phyloP scores from a whole-genome alignment of 352 stramenopile species.

The Phytophthora fragariaefolia region DNA sequence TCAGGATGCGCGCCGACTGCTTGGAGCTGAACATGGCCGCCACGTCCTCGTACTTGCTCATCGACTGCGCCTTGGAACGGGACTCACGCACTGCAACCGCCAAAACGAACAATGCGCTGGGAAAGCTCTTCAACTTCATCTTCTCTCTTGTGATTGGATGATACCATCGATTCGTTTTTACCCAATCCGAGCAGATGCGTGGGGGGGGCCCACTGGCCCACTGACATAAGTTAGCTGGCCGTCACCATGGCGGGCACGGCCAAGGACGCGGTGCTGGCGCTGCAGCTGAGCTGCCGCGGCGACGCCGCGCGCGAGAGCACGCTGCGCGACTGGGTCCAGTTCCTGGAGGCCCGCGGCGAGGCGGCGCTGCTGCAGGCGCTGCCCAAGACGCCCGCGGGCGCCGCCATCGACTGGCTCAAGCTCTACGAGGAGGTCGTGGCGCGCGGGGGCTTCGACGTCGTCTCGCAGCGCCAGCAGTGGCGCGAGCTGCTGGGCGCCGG shows the following conservation, averaged over 20 bases:
- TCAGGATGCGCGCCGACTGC: conserved; percentile 39
- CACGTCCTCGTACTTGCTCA: conserved; percentile 41
- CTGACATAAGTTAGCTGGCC: too few species aligned
- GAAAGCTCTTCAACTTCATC: background rate
- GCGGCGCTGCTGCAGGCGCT: conserved; percentile 51
- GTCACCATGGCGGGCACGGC: conserved; percentile 18
- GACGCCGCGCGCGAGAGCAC: conserved; percentile 64
- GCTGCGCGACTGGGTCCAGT: conserved; percentile 65
- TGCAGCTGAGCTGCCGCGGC: conserved; percentile 74
- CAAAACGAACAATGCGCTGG: too few species aligned
- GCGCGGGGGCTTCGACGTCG: conserved; percentile 59
- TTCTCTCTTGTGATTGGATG: too few species aligned
- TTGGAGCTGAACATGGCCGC: conserved; percentile 52
- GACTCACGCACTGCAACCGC: too few species aligned
- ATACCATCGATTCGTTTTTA: too few species aligned
- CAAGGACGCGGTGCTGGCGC: conserved; percentile 54
- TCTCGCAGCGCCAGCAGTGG: conserved; percentile 67
- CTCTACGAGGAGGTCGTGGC: conserved; percentile 85
- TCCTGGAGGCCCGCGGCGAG: conserved; percentile 58
- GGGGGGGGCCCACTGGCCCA: too few species aligned
- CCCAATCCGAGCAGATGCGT: too few species aligned
- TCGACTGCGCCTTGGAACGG: too few species aligned
- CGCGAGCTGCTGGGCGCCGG: conserved; percentile 49
- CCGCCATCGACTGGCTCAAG: conserved; percentile 73
- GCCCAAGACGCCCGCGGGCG: conserved; percentile 58